Conservation (phyloP, 2,329 filamentous ascomycete genomes). For the Akanthomyces dipterigenus region DNA sequence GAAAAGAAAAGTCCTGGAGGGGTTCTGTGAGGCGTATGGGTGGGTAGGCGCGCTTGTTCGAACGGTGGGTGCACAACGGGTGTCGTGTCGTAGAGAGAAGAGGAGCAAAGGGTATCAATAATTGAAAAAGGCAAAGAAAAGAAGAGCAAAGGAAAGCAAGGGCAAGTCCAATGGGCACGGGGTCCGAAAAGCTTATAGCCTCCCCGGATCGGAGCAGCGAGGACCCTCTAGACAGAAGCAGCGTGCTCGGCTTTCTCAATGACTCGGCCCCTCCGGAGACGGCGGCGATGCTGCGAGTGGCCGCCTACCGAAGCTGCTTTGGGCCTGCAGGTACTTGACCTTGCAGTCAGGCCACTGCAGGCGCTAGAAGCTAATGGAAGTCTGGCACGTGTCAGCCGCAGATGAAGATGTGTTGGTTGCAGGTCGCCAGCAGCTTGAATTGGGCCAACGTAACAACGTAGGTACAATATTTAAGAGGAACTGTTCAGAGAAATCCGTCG, state of each 20-base stretch:
- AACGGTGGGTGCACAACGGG: neutral
- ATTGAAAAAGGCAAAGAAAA: neutral
- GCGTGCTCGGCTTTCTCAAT: constrained; percentile 4
- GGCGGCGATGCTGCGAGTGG: neutral
- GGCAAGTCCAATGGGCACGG: neutral
- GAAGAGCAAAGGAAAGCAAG: neutral
- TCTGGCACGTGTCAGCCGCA: neutral
- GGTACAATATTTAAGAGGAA: too few species aligned
- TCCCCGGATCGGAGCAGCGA: neutral
- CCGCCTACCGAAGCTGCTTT: neutral
- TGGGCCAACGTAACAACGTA: neutral
- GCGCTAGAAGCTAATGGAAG: constrained; percentile 3
- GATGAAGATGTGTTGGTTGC: neutral
- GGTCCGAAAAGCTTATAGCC: neutral
- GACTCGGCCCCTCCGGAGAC: constrained; percentile 11
- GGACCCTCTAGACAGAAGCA: neutral
- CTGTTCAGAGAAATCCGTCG: too few species aligned
- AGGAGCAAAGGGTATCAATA: neutral
- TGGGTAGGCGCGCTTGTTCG: too few species aligned
- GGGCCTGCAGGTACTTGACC: neutral
- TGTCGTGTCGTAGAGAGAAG: neutral
- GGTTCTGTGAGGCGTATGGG: neutral
- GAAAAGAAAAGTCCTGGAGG: neutral
- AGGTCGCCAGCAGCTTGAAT: neutral
- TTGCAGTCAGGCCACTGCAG: neutral